These are phyloP conservation scores for Pythium folliculosum DNA, from an alignment of 352 stramenopile genomes.

Conservation along the genomic window DNA sequence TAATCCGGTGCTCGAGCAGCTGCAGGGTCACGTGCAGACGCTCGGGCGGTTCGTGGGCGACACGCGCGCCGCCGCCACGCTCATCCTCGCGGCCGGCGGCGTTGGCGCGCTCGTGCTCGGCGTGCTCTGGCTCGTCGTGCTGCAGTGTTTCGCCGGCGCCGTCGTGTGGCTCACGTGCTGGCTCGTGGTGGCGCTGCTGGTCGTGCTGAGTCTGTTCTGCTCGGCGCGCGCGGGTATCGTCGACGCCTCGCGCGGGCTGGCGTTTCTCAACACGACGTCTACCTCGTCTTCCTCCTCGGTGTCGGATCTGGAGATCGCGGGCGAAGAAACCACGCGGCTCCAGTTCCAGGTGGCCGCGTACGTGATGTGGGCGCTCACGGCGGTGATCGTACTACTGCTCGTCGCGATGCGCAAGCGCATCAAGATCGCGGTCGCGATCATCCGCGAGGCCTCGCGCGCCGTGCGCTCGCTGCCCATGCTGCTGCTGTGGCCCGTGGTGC, in stretches of 20 bases:
- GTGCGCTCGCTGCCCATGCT: conserved; percentile 64
- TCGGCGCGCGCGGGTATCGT: conserved; percentile 72
- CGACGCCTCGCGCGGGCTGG: conserved; percentile 36
- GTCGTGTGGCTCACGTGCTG: conserved; percentile 84
- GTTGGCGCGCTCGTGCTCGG: conserved; percentile 55
- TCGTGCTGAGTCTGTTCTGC: conserved; percentile 78
- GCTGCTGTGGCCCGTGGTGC: conserved; percentile 61
- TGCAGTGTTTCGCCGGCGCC: conserved; percentile 77
- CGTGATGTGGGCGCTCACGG: conserved; percentile 55
- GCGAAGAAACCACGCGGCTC: conserved; percentile 39
- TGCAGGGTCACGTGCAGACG: conserved; percentile 62
- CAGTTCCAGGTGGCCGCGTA: conserved; percentile 73
- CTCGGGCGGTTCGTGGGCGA: conserved; percentile 76
- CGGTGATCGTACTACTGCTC: conserved; percentile 55
- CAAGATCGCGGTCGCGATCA: conserved; percentile 69
- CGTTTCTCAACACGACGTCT: conserved; percentile 45
- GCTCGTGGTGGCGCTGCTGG: conserved; percentile 57
- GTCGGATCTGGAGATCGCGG: conserved; percentile 27
- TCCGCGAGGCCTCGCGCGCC: conserved; percentile 64
- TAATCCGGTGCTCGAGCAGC: conserved; percentile 70
- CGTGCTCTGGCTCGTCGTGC: conserved; percentile 67
- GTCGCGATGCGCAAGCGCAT: conserved; percentile 70
- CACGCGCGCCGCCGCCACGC: conserved; percentile 56
- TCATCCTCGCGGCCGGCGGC: conserved; percentile 61
- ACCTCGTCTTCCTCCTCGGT: conserved; percentile 14